Evolutionary conservation across 148 eudicot species (phyloP), one percentile per base, ranked within the genome.

Genomic region (Cornus suecica): DNA sequence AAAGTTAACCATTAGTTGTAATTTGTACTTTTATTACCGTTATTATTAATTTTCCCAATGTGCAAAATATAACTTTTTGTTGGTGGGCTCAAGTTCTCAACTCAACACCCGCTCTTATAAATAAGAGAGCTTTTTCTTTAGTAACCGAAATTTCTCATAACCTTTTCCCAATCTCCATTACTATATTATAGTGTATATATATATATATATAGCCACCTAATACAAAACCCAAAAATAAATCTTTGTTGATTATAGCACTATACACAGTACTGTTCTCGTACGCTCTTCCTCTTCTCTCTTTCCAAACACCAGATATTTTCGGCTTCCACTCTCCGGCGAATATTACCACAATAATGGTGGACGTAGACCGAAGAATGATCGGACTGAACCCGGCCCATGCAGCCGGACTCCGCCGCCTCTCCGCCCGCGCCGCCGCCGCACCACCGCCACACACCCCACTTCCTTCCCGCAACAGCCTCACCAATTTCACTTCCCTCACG

Each of bases 361-460:
- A 92, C 84, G 97, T 92, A 0, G 96, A 92, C 82, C 84, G 97
- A 68, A 86, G 97, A 80, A 91, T 91, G 89, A 75, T 87, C 63
- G 90, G 91, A 27, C 83, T 91, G 0, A 95, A 91, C 86, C 94
- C 93, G 27, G 86, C 97, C 60, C 97, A 92, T 71, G 11, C 90
- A 1, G 99, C 99, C 75, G 97, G 93, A 2, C 91, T 95, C 65
- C 97, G 97, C 66, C 99, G 99, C 8, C 97, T 94, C 73, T 92
- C 97, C 4, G 94, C 97, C 25, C 83, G 99, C 1, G 99, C 99
- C 28, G 91, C 90, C 51, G 72, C 97, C 72, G 80, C 84, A 4
- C 76, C 78, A 3, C 68, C 76, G 11, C 76, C 85, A 2, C 68
- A 91, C 1, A 76, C 88, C 2, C 91, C 88, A 1, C 70, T 80